These are phyloP conservation scores for Ganoderma resinaceum DNA, from an alignment of 1,284 basidiomycete species.

Conservation along the genomic window DNA sequence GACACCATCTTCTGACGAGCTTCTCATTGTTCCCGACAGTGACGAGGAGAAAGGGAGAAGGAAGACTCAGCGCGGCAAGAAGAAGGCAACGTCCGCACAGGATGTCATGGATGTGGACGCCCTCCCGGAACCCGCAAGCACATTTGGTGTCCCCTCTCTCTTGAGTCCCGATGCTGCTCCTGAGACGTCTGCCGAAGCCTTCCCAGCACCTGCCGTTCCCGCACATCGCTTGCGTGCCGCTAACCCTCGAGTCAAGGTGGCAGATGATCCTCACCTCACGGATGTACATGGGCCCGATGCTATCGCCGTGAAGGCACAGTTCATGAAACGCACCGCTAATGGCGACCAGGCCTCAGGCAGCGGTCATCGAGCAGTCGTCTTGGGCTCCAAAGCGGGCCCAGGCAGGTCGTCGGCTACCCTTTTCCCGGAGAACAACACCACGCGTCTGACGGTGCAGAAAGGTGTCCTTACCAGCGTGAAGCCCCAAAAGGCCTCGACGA, in stretches of 20 bases:
- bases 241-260: conserved; percentile 60
- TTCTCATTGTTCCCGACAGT: conserved; percentile 17
- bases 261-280: conserved; percentile 46
- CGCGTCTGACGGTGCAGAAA: conserved; percentile 30
- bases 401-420: conserved; percentile 50
- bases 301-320: conserved; percentile 55
- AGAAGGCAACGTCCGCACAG: neutral
- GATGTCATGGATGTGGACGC: conserved; percentile 20
- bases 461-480: conserved; percentile 30
- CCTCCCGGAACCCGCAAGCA: conserved; percentile 12
- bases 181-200: conserved; percentile 29
- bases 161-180: conserved; percentile 34
- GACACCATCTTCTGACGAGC: conserved; percentile 28
- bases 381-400: conserved; percentile 50
- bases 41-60: conserved; percentile 2
- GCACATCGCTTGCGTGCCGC: conserved; percentile 53
- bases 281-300: conserved; percentile 40
- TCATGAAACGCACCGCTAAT: conserved; percentile 34
- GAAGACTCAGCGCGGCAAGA: conserved; percentile 5
- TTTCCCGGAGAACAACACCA: conserved; percentile 18
- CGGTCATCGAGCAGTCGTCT: conserved; percentile 9
- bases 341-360: neutral
- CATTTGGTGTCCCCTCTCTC: conserved; percentile 18
- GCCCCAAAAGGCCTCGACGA: conserved; percentile 7
- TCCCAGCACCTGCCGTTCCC: conserved; percentile 36